Evolutionary conservation across 768 basidiomycete species (phyloP).

Genomic region (Boletus barrowsii): DNA sequence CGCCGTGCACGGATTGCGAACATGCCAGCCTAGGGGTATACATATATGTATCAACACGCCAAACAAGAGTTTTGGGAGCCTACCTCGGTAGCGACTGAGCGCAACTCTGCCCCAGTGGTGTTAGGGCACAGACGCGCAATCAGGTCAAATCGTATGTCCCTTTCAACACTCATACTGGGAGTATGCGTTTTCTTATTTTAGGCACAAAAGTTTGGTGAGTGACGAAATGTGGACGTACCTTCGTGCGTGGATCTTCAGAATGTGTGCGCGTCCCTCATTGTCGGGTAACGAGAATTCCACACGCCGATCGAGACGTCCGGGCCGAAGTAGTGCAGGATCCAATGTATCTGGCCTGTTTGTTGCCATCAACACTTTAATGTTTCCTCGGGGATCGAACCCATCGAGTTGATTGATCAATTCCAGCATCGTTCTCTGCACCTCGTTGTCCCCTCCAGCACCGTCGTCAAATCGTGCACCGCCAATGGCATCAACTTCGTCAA

Average conservation of each 20-base stretch:
- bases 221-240: slow-evolving; percentile 50
- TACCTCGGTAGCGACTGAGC: slow-evolving; percentile 95
- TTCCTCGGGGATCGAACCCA: slow-evolving; percentile 98
- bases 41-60: slow-evolving; percentile 72
- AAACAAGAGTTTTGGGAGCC: slow-evolving; percentile 10
- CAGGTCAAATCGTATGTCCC: slow-evolving; percentile 95
- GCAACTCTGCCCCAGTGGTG: slow-evolving; percentile 96
- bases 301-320: slow-evolving; percentile 94
- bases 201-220: neutral
- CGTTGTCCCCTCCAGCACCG: slow-evolving; percentile 98
- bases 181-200: neutral
- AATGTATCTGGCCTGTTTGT: slow-evolving; percentile 99
- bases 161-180: slow-evolving; percentile 90
- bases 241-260: slow-evolving; percentile 93
- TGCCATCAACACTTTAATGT: slow-evolving; percentile 99
- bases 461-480: slow-evolving; percentile 98
- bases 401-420: slow-evolving; percentile 98
- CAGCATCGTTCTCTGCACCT: slow-evolving; percentile 98
- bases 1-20: slow-evolving; percentile 95
- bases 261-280: slow-evolving; percentile 94
- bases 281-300: slow-evolving; percentile 96
- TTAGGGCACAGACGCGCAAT: slow-evolving; percentile 97
- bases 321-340: slow-evolving; percentile 93
- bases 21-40: slow-evolving; percentile 91
- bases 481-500: slow-evolving; percentile 97